Base-by-base conservation (phyloP, 345 rosid genomes). In the Capsella bursapastoris region DNA sequence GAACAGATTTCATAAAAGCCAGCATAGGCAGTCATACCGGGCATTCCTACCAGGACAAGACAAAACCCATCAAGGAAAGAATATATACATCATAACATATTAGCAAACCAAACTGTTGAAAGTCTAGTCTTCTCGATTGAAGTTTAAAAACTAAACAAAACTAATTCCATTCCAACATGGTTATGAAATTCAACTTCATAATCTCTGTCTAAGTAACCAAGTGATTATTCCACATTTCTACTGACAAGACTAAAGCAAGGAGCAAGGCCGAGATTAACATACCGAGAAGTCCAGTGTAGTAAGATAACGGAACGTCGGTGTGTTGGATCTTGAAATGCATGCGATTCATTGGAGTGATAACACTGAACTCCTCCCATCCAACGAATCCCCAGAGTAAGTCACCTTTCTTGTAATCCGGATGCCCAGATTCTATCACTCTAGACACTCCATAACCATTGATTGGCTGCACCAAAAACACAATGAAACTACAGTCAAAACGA, bases 331-430 rank as follows among this genome's bases (percentile, higher is more conserved):
- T 88, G 41, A 83, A 67, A 47, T 82, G 75, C 37, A 35, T 10
- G 2, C 66, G 31, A 4, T 82, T 79, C 5, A 47, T 15, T 5
- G 86, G 58, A 5, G 76, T 72, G 45, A 85, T 48, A 47, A 84
- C 70, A 63, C 80, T 84, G 15, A 84, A 89, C 74, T 87, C 90
- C 75, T 91, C 92, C 94, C 97, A 89, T 6, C 81, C 71, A n/a
- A 85, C 88, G 0, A 49, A 4, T 4, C 89, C 97, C 88, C 88
- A 86, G 5, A 89, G 82, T 6, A 85, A 61, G 31, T 89, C 88
- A 0, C 89, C 97, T 10, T 86, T 76, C 47, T 82, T 75, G 78
- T 78, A 87, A 45, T 83, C 77, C n/a, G 89, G 83, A 78, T 88
- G 79, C 0, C 62, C 72, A 28, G 92, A 88, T 29, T 82, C 89